Evolutionary conservation across 345 rosid genomes (phyloP).

Genomic region (Kandelia obovata): DNA sequence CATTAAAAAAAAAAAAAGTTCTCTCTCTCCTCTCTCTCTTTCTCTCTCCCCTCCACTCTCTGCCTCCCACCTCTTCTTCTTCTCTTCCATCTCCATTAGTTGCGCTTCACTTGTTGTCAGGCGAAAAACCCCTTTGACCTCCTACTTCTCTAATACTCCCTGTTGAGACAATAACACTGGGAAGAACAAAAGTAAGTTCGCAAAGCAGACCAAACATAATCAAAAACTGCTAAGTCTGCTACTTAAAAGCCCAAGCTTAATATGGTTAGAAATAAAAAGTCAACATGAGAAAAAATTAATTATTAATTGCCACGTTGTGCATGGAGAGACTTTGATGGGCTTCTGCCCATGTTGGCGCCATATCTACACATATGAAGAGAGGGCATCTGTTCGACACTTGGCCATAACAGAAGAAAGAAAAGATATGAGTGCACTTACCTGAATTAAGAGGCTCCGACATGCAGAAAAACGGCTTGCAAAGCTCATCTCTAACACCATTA

Average conservation of each 20-base stretch:
- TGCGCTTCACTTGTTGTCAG: slow-evolving; percentile 94
- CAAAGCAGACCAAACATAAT: slow-evolving; percentile 7
- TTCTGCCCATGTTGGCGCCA: slow-evolving; percentile 99
- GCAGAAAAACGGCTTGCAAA: slow-evolving; percentile 64
- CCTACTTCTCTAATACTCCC: slow-evolving; percentile 94
- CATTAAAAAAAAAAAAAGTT: too few species aligned
- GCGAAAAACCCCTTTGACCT: slow-evolving; percentile 95
- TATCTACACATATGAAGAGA: slow-evolving; percentile 88
- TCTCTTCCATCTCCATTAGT: slow-evolving; percentile 41
- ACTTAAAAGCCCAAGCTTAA: background rate
- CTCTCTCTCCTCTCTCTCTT: too few species aligned
- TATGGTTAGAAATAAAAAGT: background rate
- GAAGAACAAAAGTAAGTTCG: slow-evolving; percentile 8
- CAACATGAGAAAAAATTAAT: background rate
- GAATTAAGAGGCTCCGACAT: slow-evolving; percentile 34
- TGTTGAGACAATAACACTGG: slow-evolving; percentile 31
- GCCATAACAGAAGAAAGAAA: slow-evolving; percentile 47
- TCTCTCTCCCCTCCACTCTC: too few species aligned
- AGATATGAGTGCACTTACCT: slow-evolving; percentile 27
- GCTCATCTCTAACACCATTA: slow-evolving; percentile 57
- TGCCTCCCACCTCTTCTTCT: too few species aligned
- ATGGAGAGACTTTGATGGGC: slow-evolving; percentile 97
- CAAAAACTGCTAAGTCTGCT: too few species aligned
- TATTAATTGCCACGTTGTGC: slow-evolving; percentile 56
- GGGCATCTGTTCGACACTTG: slow-evolving; percentile 78